Evolutionary conservation across 306 rosid genomes (phyloP), one percentile per base, ranked within the genome.

Genomic region (Alnus rubra): DNA sequence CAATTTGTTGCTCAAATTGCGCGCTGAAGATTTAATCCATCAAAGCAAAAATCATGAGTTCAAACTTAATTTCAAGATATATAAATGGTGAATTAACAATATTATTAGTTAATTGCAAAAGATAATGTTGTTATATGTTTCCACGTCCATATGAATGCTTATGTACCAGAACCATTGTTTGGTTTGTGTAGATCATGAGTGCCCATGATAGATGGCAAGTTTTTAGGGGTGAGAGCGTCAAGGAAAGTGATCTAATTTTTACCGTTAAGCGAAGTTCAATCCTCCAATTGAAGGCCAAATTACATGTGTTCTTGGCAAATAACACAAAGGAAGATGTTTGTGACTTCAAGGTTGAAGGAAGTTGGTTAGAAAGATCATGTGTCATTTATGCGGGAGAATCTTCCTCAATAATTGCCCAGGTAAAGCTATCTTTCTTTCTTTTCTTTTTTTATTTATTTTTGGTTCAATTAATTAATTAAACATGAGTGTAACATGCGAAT

Each of bases 221-320:
- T 11, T 76, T 50, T 49, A 76, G 84, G 10, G 81, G 84, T 3
- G 78, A 71, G 13, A 81, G 84, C 76, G 42, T 37, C 4, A 58
- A 81, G 9, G 1, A 47, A 12, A 81, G 74, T 45, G 35, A 76
- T 44, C 31, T 81, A 28, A 44, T 76, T 35, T 76, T 81, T 9
- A 76, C 78, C 8, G 81, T 83, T 18, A 85, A 80, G 83, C 30
- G 85, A 58, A 82, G 89, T 45, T 80, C 88, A 4, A 0, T 85
- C 30, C 39, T 88, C 33, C 95, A 90, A 72, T 62, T 81, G 2
- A 85, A 80, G 81, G 81, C 89, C 67, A 88, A 87, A 47, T 85
- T 87, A 67, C 85, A 88, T 52, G 92, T 90, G 74, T 90, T 90
- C 91, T 82, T 88, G 78, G 95, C 87, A 16, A 79, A 52, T 35